Evolutionary conservation across 2,329 filamentous ascomycete genomes (phyloP), one percentile per base, ranked within the genome.

Genomic region (Beauveria brongniartii): DNA sequence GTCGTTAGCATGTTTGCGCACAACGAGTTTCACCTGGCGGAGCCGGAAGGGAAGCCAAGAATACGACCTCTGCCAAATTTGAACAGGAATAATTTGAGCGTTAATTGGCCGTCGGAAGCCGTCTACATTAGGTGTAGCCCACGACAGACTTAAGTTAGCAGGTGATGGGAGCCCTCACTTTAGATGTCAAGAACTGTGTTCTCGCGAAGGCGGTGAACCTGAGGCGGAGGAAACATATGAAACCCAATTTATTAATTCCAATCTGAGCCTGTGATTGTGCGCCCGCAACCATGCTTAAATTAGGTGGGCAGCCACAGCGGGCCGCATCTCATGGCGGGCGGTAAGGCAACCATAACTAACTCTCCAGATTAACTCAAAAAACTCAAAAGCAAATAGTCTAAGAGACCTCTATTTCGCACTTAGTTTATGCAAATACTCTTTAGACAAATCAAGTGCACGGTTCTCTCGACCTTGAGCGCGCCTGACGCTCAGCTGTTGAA

Each of bases 1-100:
- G 75, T 74, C 0, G 79, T 78, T 1, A 75, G 78, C 52, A 81
- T 82, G 61, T 59, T 80, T 18, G 75, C 80, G 3, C 73, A 73
- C 47, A 83, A 82, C 59, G 76, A 82, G 60, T 78, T 77, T 61
- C 65, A 71, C 10, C 70, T 80, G 3, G 66, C 68, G n/a, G 75
- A 82, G 47, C 67, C 68, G 48, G 59, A 71, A 3, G 80, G 78
- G 0, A 71, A 70, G 28, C 55, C 55, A 14, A 47, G 50, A 16
- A 57, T 48, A 3, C 37, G 53, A 24, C 61, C 60, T 9, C 24
- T 67, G 30, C 66, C 66, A 1, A 5, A 22, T 1, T 28, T 63
- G 30, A 53, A 66, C 18, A 57, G 54, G 7, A 65, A 66, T n/a
- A 9, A 54, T 22, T 18, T 57, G 44, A 37, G 20, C 14, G 8